Base-by-base conservation (phyloP, 129 eudicot genomes). In the Ambrosia trifida region DNA sequence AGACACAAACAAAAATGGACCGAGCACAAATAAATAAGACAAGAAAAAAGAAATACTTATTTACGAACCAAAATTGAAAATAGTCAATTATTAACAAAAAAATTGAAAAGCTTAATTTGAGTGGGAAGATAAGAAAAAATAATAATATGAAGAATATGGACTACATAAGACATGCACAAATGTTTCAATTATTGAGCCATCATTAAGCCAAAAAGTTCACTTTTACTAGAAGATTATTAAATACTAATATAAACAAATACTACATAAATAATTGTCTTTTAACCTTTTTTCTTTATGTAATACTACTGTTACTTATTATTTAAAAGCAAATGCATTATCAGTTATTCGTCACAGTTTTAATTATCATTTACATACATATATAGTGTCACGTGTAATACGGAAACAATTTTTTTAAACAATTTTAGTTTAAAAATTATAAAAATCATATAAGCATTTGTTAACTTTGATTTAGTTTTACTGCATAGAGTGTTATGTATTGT, bases 101-200 rank as follows among this genome's bases (percentile, higher is more conserved):
- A 49, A 70, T 18, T 40, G 24, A 77, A 70, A 72, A 50, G 19
- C 38, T 8, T 17, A 62, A 78, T 32, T 16, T 61, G 58, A 53
- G 81, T 77, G 81, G 81, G 65, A 69, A 38, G 71, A 69, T 69
- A 65, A 74, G 66, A 11, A 50, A 40, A 64, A 74, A 33, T 64
- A 76, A 24, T 59, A 69, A 50, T 61, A 69, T 77, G 56, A 60
- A 69, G 76, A 71, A 70, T 40, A 70, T 69, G 77, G 82, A 64
- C 45, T 78, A 78, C 72, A 78, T 78, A 78, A 64, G 82, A 71
- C 77, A 78, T 70, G 82, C 77, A 78, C 82, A 78, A 63, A 62
- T 38, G 61, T 53, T 63, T 71, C 82, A 78, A 71, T 78, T 78
- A 78, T 78, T 78, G 77, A 63, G 68, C 82, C 82, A 78, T 78